Percentiles rank a stretch among this genome's conserved stretches.
Conservation (phyloP, 1,284 basidiomycete species). For the Mycena sp. region DNA sequence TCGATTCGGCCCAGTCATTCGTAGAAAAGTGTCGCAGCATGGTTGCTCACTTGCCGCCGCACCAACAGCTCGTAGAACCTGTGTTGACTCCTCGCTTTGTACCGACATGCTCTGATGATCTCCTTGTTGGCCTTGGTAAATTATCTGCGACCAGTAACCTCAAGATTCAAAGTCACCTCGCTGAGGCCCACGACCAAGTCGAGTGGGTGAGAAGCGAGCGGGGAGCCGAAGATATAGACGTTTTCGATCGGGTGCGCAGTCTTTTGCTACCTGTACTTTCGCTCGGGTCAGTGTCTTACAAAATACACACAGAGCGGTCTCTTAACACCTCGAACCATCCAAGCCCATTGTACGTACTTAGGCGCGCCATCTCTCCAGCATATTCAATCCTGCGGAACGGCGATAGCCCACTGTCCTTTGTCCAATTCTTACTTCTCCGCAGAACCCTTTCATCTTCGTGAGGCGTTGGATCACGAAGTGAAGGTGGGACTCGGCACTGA, state of each 20-base stretch:
- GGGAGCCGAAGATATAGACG: conserved; percentile 72
- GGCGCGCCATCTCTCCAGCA: conserved; percentile 56
- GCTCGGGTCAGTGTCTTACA: neutral
- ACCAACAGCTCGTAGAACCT: conserved; percentile 70
- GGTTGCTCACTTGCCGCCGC: conserved; percentile 49
- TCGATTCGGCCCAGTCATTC: conserved; percentile 64
- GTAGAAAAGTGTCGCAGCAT: conserved; percentile 58
- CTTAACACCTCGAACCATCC: conserved; percentile 71
- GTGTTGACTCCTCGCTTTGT: conserved; percentile 88
- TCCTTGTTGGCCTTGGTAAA: conserved; percentile 67
- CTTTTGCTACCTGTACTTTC: neutral
- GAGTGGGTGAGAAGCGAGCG: conserved; percentile 72
- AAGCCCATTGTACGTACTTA: conserved; percentile 89
- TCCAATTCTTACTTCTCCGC: conserved; percentile 89
- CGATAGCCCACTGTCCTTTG: conserved; percentile 86
- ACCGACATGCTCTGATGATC: conserved; percentile 78
- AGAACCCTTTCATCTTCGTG: conserved; percentile 75
- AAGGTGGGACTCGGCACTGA: conserved; percentile 86
- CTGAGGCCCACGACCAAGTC: conserved; percentile 79
- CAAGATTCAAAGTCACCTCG: conserved; percentile 79
- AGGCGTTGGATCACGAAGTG: conserved; percentile 71
- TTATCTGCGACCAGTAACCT: conserved; percentile 56
- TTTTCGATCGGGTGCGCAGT: conserved; percentile 70
- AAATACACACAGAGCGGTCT: conserved; percentile 57
- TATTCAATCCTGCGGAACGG: conserved; percentile 61